phyloP scores from a whole-genome alignment of 163 green algal species.

The Chlorella variabilis region DNA sequence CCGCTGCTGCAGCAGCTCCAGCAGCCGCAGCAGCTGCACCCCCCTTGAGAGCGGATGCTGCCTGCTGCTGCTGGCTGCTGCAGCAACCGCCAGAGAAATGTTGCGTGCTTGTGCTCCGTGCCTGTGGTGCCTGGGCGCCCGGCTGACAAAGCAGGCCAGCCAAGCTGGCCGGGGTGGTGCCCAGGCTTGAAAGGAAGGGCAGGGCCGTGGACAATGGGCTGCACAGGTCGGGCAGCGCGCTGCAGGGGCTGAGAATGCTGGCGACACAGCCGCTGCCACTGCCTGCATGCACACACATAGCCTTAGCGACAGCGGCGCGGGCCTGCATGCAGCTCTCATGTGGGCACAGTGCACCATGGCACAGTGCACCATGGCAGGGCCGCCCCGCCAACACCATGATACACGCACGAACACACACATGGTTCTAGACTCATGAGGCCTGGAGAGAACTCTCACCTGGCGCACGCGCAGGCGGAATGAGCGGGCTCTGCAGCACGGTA shows the following conservation, averaged over 20 bases:
- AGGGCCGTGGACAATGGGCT: not conserved
- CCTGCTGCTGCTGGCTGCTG: not conserved
- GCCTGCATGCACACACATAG: slow-evolving; percentile 2
- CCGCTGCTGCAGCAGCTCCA: not conserved
- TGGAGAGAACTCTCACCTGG: too few species aligned
- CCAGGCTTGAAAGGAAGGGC: not conserved
- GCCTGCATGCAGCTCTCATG: too few species aligned
- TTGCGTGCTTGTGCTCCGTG: not conserved
- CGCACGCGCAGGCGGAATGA: not conserved
- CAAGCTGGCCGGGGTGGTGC: not conserved
- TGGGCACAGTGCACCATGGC: too few species aligned
- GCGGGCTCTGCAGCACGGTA: slow-evolving; percentile 26
- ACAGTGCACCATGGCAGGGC: too few species aligned
- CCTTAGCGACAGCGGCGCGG: too few species aligned
- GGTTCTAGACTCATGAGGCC: too few species aligned
- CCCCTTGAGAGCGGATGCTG: not conserved
- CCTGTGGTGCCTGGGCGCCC: not conserved
- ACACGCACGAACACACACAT: too few species aligned
- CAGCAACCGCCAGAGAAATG: not conserved
- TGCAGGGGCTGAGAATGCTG: slow-evolving; percentile 20
- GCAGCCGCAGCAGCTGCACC: not conserved
- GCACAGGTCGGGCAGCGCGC: not conserved
- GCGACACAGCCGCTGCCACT: not conserved
- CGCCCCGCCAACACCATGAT: too few species aligned
- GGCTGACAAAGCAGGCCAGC: not conserved